Conservation (phyloP, 2,329 filamentous ascomycete species). For the Neospermospora avenae region DNA sequence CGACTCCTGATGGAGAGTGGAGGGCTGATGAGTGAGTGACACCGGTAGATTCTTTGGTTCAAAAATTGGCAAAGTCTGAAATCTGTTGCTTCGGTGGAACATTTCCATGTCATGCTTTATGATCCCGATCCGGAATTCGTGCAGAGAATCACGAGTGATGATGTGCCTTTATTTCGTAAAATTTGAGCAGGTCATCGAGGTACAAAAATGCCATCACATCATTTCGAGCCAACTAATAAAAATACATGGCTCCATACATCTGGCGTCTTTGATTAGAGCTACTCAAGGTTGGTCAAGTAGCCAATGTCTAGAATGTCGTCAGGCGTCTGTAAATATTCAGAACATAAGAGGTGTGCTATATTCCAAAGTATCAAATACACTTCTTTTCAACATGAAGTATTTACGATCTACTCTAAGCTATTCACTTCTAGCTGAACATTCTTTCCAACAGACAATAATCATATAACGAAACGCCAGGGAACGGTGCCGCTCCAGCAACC, state of each 20-base stretch:
- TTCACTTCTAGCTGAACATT: neutral
- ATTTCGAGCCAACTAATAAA: too few relatives aligned
- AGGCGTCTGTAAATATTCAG: too few relatives aligned
- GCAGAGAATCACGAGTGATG: conserved; percentile 66
- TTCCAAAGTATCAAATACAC: too few relatives aligned
- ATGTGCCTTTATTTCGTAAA: conserved; percentile 61
- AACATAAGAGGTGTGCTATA: too few relatives aligned
- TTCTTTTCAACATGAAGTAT: too few relatives aligned
- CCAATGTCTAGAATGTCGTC: too few relatives aligned
- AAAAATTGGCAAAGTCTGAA: conserved; percentile 87
- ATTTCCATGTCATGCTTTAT: conserved; percentile 92
- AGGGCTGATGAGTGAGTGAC: conserved; percentile 4
- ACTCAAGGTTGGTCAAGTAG: too few relatives aligned
- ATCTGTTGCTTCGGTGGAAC: conserved; percentile 82
- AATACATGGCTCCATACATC: too few relatives aligned
- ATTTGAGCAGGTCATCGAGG: neutral
- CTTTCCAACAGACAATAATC: neutral
- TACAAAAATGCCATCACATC: too few relatives aligned
- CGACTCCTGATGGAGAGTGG: neutral
- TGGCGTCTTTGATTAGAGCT: too few relatives aligned
- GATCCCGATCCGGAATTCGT: conserved; percentile 70
- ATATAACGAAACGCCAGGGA: neutral
- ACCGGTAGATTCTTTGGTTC: conserved; percentile 68
- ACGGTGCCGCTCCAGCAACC: neutral
- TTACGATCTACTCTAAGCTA: neutral